Percentiles rank a stretch among this genome's conserved stretches.
Conservation (phyloP, 768 basidiomycete species). For the Lentinula sp. region DNA sequence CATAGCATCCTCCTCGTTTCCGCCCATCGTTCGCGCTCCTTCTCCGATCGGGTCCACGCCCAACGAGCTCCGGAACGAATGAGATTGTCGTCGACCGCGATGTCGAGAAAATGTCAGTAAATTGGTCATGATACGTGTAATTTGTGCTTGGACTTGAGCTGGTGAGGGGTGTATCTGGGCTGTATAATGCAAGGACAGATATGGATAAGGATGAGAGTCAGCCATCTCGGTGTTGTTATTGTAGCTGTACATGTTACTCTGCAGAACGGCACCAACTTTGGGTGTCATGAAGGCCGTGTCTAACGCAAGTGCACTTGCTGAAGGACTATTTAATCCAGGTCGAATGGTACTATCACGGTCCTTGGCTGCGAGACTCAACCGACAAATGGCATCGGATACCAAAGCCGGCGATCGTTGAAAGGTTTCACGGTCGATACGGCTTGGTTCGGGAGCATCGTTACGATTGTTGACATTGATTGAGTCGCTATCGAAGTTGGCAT, state of each 20-base stretch:
- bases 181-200: not conserved
- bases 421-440: conserved; percentile 19
- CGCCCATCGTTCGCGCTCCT: conserved; percentile 27
- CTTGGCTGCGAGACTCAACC: conserved; percentile 53
- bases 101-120: conserved; percentile 56
- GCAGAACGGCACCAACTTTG: conserved; percentile 17
- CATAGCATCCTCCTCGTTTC: conserved; percentile 28
- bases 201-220: conserved; percentile 11
- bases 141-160: conserved; percentile 39
- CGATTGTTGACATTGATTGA: conserved; percentile 10
- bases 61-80: not conserved
- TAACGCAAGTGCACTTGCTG: not conserved
- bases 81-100: not conserved
- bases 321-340: not conserved
- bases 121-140: conserved; percentile 75
- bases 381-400: conserved; percentile 68
- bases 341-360: conserved; percentile 28
- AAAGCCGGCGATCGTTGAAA: conserved; percentile 58
- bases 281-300: not conserved
- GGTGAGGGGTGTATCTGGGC: conserved; percentile 10
- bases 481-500: conserved; percentile 18
- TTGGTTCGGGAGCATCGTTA: not conserved
- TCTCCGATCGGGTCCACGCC: conserved; percentile 7
- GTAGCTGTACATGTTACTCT: conserved; percentile 6
- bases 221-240: conserved; percentile 20